phyloP scores from a whole-genome alignment of 768 basidiomycete genomes.

The Leccinum pellstonianum region DNA sequence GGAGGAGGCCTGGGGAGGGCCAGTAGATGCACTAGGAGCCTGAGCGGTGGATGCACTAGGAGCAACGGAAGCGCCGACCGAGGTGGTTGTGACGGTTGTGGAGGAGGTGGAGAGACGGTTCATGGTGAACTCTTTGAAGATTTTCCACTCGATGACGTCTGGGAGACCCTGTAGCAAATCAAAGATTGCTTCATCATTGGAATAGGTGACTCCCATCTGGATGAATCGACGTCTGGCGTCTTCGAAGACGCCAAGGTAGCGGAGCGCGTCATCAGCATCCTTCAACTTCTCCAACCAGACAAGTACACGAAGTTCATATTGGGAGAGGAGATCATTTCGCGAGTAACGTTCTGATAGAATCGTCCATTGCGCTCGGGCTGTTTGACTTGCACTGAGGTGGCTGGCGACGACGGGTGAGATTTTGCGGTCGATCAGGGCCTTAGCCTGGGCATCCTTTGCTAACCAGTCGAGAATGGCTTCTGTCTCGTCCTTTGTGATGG shows the following conservation, averaged over 20 bases:
- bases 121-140: neutral
- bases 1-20: neutral
- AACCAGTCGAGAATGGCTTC: neutral
- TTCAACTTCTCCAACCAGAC: neutral
- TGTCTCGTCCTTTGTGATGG: neutral
- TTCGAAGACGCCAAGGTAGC: neutral
- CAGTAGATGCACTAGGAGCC: neutral
- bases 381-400: neutral
- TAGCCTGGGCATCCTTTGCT: neutral
- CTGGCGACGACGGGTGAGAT: fast-evolving
- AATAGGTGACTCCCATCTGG: neutral
- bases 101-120: neutral
- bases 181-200: neutral
- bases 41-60: too few relatives aligned
- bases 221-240: neutral
- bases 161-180: neutral
- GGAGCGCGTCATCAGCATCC: neutral
- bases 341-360: fast-evolving
- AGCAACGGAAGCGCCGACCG: neutral
- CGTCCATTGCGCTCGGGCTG: neutral
- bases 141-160: neutral
- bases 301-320: neutral
- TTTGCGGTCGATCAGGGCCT: neutral
- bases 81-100: neutral
- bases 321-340: fast-evolving